Evolutionary conservation across 805 yeast genomes (phyloP), one percentile per base, ranked within the genome.

Genomic region (Myxozyma sirexii): DNA sequence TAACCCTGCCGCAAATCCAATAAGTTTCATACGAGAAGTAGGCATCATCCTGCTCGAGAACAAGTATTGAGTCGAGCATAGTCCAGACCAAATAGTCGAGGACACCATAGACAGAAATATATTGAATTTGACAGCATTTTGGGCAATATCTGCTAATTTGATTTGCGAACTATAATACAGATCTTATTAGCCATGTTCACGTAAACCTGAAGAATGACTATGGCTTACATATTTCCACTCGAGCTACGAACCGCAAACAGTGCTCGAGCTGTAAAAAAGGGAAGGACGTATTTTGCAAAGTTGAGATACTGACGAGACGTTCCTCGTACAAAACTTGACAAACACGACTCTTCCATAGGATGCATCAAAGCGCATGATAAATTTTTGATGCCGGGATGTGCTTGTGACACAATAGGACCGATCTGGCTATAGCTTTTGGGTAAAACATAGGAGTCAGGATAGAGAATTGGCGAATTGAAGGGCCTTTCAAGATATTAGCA

Each of bases 1-100:
- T 47, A 75, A 68, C 2, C 80, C 80, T n/a, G 77, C 72, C 43
- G 73, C 55, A 60, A 74, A 70, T n/a, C 79, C 80, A 57, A 76
- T 73, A 38, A 75, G 43, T 26, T 74, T 63, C 69, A 72, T 72
- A n/a, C 80, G 74, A 17, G 63, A 57, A 17, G 61, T 62, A 15
- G 54, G 77, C 71, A 50, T 19, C 38, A 72, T 56, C 33, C 59
- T 65, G 56, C 67, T 66, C 24, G 74, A 71, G 21, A 76, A 63
- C 54, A 75, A 13, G 54, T 59, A 56, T 59, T 75, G 77, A 29
- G 71, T 63, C 21, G 71, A 60, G 33, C 74, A 76, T 17, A 76
- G 68, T 12, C 79, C 79, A 8, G 73, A 70, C 76, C 78, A 73
- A 1, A 75, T 72, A 5, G 76, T 67, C 12, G 79, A 70, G 2